phyloP scores from a whole-genome alignment of 164 flowering plant genomes.

The Warburgia ugandensis region DNA sequence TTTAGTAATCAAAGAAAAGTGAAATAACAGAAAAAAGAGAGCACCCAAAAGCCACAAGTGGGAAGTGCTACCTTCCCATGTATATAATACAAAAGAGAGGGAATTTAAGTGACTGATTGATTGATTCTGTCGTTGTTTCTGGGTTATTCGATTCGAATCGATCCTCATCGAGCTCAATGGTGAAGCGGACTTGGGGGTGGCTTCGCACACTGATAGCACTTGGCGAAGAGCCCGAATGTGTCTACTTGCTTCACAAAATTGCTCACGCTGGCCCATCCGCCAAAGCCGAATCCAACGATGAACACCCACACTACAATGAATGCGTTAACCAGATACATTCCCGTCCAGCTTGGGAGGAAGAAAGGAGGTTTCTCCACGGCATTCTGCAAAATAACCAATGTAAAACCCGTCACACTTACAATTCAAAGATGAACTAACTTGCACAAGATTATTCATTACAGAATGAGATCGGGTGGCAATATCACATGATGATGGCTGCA shows the following conservation, averaged over 20 bases:
- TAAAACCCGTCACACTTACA: too few species aligned
- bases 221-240: conserved; percentile 78
- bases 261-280: conserved; percentile 83
- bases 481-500: too few species aligned
- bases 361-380: conserved; percentile 77
- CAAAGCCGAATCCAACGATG: conserved; percentile 70
- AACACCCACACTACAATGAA: conserved; percentile 64
- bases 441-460: too few species aligned
- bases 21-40: too few species aligned
- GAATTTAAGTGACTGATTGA: not conserved
- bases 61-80: too few species aligned
- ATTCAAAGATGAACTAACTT: too few species aligned
- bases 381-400: conserved; percentile 51
- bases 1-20: too few species aligned
- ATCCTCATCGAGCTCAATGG: conserved; percentile 3
- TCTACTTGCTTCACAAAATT: conserved; percentile 72
- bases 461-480: too few species aligned
- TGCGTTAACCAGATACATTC: conserved; percentile 47
- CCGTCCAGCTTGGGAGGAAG: conserved; percentile 76
- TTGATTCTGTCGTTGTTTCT: not conserved
- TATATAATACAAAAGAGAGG: conserved; percentile 1
- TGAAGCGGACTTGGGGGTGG: conserved; percentile 7
- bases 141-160: not conserved
- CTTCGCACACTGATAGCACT: conserved; percentile 71
- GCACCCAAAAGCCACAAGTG: too few species aligned